These are phyloP conservation scores for Syzygium jambos DNA, from an alignment of 345 rosid species.

Conservation along the genomic window DNA sequence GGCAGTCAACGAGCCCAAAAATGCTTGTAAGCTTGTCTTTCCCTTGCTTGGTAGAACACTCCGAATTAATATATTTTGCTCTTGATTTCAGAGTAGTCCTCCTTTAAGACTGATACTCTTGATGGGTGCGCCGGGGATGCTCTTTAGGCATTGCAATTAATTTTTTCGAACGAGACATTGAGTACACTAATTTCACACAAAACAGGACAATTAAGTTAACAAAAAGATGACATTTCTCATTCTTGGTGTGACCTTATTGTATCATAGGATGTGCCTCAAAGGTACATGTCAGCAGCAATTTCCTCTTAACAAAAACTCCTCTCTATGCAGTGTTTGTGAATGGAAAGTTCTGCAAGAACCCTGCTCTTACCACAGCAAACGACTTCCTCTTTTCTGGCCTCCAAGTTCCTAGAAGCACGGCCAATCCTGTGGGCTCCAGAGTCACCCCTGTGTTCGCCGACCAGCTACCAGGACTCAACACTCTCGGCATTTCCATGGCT, in stretches of 20 bases:
- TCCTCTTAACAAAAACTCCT: neutral
- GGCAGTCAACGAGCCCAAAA: neutral
- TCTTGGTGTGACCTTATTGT: neutral
- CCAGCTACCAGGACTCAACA: slow-evolving; percentile 11
- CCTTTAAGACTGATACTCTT: neutral
- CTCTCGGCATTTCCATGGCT: slow-evolving; percentile 13
- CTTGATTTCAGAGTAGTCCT: neutral
- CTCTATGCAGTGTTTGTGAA: slow-evolving; percentile 14
- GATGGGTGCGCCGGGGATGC: neutral
- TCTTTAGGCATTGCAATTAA: neutral
- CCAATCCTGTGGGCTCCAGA: slow-evolving; percentile 1
- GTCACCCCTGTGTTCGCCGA: slow-evolving; percentile 1
- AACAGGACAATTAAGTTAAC: neutral
- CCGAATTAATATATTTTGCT: neutral
- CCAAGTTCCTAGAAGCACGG: slow-evolving; percentile 2
- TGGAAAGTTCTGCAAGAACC: slow-evolving; percentile 19
- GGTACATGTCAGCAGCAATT: neutral
- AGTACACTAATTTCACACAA: neutral
- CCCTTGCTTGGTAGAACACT: neutral
- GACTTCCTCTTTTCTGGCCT: slow-evolving; percentile 16
- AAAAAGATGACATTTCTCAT: neutral
- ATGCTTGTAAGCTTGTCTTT: neutral
- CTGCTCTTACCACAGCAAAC: slow-evolving; percentile 1
- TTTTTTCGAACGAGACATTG: neutral
- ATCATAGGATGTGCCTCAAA: neutral